Conservation (phyloP, 768 basidiomycete genomes). For the Pleurotus tuoliensis region DNA sequence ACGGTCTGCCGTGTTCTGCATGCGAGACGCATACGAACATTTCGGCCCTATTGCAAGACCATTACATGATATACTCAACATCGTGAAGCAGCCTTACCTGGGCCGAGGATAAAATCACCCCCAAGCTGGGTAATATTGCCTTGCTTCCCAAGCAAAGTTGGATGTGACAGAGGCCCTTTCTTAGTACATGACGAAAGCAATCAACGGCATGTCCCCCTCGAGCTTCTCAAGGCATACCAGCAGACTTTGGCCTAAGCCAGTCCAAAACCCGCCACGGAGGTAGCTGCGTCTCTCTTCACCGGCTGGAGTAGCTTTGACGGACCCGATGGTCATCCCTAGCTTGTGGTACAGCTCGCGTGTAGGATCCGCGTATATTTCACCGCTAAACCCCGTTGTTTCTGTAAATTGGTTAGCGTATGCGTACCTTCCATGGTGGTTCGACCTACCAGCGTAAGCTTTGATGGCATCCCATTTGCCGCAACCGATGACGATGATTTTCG, state of each 20-base stretch:
- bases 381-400: slow-evolving; percentile 44
- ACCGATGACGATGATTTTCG: slow-evolving; percentile 48
- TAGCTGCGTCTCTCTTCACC: slow-evolving; percentile 45
- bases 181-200: slow-evolving; percentile 7
- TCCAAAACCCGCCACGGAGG: slow-evolving; percentile 26
- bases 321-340: slow-evolving; percentile 59
- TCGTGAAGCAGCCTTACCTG: slow-evolving; percentile 31
- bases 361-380: slow-evolving; percentile 63
- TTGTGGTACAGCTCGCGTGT: slow-evolving; percentile 51
- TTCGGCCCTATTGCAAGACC: slow-evolving; percentile 26
- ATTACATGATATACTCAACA: too few species aligned
- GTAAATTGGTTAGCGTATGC: background rate
- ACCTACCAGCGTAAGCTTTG: slow-evolving; percentile 41
- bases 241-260: slow-evolving; percentile 34
- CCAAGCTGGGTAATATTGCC: slow-evolving; percentile 61
- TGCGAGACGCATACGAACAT: slow-evolving; percentile 51
- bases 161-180: slow-evolving; percentile 38
- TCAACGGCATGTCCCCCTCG: background rate
- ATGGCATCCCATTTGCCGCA: slow-evolving; percentile 58
- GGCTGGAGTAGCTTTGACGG: slow-evolving; percentile 37
- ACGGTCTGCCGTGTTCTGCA: slow-evolving; percentile 65
- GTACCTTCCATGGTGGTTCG: background rate
- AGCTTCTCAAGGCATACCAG: slow-evolving; percentile 33
- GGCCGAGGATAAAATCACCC: slow-evolving; percentile 60
- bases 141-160: slow-evolving; percentile 51